Evolutionary conservation across 73 alveolate species (phyloP), one percentile per base, ranked within the genome.

Genomic region (Paramecium primaurelia): DNA sequence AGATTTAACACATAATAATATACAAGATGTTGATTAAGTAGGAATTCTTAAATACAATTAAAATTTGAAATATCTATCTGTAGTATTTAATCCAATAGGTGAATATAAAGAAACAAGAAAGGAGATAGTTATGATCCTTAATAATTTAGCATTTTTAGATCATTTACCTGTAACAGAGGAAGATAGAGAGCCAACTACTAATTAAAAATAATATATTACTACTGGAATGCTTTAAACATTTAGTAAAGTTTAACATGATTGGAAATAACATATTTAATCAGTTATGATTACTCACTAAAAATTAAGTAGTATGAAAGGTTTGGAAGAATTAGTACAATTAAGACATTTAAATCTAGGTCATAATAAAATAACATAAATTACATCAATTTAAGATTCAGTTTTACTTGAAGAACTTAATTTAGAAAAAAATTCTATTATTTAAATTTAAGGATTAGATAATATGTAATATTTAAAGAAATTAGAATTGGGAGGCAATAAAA

Each of bases 1-100:
- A 71, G 98, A 97, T 86, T 90, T 98, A 32, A 97, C 97, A 38
- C 99, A 98, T 84, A 98, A 98, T 92, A 95, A 96, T 92, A 98
- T 98, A 38, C 69, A 95, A 51, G 96, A 93, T 83, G 92, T 98
- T 6, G 98, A 96, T 86, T 93, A 94, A 58, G 89, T 96, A 9
- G 42, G 36, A 71, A 20, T 45, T 8, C 84, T 71, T 1, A 36
- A 58, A 51, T 49, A 59, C 10, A 75, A 77, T 4, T 16, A 28
- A 59, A 14, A 30, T 8, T 75, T 94, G 34, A 83, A 64, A 60
- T 95, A 92, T 64, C 75, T 96, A 22, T 69, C 88, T 2, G 86
- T 96, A 22, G 92, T 94, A 54, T 96, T 97, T 49, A 96, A 96
- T 69, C 98, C 98, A 18, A 90, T 96, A 32, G 92, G 96, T 16